Evolutionary conservation across 2,329 filamentous ascomycete genomes (phyloP), one percentile per base, ranked within the genome.

Genomic region (Xylariaceae sp.): DNA sequence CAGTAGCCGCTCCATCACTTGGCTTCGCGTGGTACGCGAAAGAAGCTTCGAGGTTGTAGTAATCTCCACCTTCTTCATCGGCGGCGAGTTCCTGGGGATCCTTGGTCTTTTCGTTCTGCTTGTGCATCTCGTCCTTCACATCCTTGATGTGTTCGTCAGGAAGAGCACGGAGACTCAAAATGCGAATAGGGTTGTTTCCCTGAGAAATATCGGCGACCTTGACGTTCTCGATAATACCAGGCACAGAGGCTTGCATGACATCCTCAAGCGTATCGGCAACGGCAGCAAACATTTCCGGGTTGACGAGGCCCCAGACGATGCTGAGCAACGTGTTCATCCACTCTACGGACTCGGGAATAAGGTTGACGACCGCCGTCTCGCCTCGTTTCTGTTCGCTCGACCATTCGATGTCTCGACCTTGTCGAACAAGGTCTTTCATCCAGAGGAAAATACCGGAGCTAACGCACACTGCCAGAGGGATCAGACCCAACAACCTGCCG

Each of bases 191-290:
- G 53, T 96, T 96, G 64, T 76, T 88, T 19, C 93, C 93, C 64
- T 97, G 93, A 37, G 89, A 88, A 54, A 98, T 95, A 54, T 96
- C 90, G 45, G 90, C 89, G 17, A 97, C 88, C 51, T 91, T 86
- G 34, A 98, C 89, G 51, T 95, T 93, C 62, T 97, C 90, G 50
- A 98, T 89, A 30, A 97, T 71, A 2, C 85, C 82, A 0, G 93
- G 93, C 0, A 96, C 86, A 0, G 89, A 95, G 16, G 90, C 91
- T 62, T 94, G 89, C 91, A 97, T 97, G 51, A 97, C 87, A 61
- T 97, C 91, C 65, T 93, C 87, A 4, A 93, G 77, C 11, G 87
- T 96, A 60, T 97, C 93, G n/a, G 90, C 90, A 8, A 96, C 79
- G 4, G 80, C 79, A n/a, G 80, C 72, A 63, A 98, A 93, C 86